phyloP scores from a whole-genome alignment of 2,329 filamentous ascomycete genomes.

The Fusarium irregulare region DNA sequence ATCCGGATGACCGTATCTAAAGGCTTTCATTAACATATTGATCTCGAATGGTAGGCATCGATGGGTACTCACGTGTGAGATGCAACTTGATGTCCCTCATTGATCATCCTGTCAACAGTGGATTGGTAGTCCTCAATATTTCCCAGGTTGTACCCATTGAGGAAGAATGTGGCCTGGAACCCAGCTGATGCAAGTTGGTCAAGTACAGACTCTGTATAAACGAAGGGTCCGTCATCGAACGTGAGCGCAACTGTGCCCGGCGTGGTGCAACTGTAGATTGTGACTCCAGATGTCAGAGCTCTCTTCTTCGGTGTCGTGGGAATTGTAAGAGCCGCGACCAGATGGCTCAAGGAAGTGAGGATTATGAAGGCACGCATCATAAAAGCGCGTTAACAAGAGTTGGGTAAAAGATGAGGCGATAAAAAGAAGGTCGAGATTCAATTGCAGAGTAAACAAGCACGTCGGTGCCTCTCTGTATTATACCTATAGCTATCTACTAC shows the following conservation, averaged over 20 bases:
- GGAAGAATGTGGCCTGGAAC: slow-evolving; percentile 13
- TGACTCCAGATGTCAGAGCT: not conserved
- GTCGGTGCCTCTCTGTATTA: not conserved
- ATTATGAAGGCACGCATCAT: slow-evolving; percentile 1
- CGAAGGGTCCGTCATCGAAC: slow-evolving; percentile 19
- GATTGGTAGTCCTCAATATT: slow-evolving; percentile 18
- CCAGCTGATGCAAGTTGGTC: slow-evolving; percentile 23
- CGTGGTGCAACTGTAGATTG: slow-evolving; percentile 20
- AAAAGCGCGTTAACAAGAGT: not conserved
- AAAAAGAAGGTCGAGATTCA: not conserved
- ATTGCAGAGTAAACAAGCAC: not conserved
- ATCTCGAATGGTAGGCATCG: too few species aligned
- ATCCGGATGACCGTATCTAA: slow-evolving; percentile 15
- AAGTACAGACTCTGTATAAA: slow-evolving; percentile 19
- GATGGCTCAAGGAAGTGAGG: not conserved
- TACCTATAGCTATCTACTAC: not conserved
- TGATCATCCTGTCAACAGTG: slow-evolving; percentile 14
- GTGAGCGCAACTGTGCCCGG: slow-evolving; percentile 18
- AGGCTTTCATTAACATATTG: too few species aligned
- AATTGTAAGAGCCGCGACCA: not conserved
- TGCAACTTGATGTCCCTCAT: slow-evolving; percentile 17
- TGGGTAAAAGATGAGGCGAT: rapidly evolving
- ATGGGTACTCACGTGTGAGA: not conserved
- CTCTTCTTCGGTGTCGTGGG: not conserved
- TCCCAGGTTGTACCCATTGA: slow-evolving; percentile 13